phyloP scores from a whole-genome alignment of 768 basidiomycete genomes.

The Tubosaeta sp. region DNA sequence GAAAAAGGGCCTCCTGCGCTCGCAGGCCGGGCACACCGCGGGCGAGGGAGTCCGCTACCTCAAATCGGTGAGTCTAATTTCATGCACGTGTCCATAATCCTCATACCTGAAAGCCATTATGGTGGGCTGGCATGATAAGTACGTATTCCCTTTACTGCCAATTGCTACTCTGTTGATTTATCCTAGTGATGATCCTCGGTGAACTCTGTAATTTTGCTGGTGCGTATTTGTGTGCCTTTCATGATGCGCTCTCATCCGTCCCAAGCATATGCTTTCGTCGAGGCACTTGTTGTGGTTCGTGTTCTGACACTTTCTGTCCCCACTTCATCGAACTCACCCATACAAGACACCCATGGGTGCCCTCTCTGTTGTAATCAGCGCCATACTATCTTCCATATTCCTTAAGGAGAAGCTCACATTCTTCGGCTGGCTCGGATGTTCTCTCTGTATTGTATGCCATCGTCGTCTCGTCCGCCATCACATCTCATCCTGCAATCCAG shows the following conservation, averaged over 20 bases:
- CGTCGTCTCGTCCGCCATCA: neutral
- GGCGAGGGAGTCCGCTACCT: constrained; percentile 93
- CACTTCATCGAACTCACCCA: constrained; percentile 2
- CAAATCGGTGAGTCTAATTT: constrained; percentile 66
- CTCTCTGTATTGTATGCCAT: constrained; percentile 75
- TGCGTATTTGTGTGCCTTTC: constrained; percentile 34
- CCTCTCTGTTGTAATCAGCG: constrained; percentile 92
- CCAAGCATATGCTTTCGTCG: constrained; percentile 83
- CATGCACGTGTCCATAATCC: constrained; percentile 6
- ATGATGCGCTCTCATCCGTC: constrained; percentile 8
- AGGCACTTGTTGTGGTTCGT: constrained; percentile 87
- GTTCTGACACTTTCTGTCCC: neutral
- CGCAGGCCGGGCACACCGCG: constrained; percentile 73
- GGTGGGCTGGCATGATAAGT: constrained; percentile 95
- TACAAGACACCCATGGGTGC: constrained; percentile 88
- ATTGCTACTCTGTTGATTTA: neutral
- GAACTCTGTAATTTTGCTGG: constrained; percentile 84
- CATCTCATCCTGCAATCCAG: constrained; percentile 31
- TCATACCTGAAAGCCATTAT: constrained; percentile 52
- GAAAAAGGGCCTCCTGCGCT: constrained; percentile 86
- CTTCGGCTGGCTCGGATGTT: constrained; percentile 96
- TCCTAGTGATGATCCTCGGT: constrained; percentile 84
- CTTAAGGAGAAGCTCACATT: constrained; percentile 90
- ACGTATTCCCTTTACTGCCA: neutral
- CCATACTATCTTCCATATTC: constrained; percentile 88